phyloP scores from a whole-genome alignment of 805 yeast genomes.

The Lipomyces japonicus region DNA sequence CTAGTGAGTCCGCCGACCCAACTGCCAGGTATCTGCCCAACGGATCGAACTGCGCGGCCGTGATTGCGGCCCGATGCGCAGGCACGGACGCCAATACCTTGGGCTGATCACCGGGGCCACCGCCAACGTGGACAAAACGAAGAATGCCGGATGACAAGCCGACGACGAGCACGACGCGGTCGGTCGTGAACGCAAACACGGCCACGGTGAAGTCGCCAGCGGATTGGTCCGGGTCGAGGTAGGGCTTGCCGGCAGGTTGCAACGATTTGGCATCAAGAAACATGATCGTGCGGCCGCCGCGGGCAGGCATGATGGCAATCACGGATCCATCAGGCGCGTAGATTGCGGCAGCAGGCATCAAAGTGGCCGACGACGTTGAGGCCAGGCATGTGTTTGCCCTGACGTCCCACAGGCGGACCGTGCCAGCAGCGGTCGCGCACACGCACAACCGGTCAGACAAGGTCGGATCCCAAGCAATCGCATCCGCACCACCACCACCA shows the following conservation, averaged over 20 bases:
- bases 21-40: constrained; percentile 49
- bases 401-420: constrained; percentile 48
- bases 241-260: too few relatives aligned
- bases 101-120: constrained; percentile 6
- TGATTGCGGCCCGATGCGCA: constrained; percentile 52
- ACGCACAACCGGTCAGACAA: constrained; percentile 47
- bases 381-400: constrained; percentile 11
- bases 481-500: constrained; percentile 42
- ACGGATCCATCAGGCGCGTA: background rate
- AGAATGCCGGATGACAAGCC: constrained; percentile 51
- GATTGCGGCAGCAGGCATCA: background rate
- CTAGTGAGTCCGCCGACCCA: constrained; percentile 58
- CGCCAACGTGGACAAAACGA: constrained; percentile 12
- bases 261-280: too few relatives aligned
- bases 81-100: constrained; percentile 28
- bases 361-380: background rate
- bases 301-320: background rate
- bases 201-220: constrained; percentile 35
- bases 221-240: background rate
- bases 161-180: constrained; percentile 39
- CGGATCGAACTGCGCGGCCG: constrained; percentile 50
- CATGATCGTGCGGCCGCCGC: too few relatives aligned
- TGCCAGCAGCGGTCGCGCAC: constrained; percentile 46
- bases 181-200: constrained; percentile 39
- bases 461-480: constrained; percentile 50